Conservation (phyloP, 2,329 filamentous ascomycete genomes). For the Cytospora piceae region DNA sequence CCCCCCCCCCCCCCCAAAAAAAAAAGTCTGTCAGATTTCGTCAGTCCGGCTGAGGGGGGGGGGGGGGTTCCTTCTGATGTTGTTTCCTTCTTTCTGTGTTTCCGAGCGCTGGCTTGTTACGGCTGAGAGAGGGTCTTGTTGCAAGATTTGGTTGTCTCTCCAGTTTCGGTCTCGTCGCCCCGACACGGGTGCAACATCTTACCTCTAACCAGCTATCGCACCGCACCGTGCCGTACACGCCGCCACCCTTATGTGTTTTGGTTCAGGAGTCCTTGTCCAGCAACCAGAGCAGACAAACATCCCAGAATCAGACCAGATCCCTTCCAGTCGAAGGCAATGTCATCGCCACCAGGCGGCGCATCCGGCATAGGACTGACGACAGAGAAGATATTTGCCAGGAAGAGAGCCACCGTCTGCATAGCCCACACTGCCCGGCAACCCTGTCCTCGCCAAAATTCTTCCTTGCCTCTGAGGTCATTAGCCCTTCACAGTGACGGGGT, state of each 20-base stretch:
- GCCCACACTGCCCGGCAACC: constrained; percentile 42
- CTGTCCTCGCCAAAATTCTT: constrained; percentile 39
- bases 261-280: too few species aligned
- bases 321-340: constrained; percentile 28
- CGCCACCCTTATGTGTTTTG: too few species aligned
- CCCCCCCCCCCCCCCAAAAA: too few species aligned
- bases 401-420: constrained; percentile 45
- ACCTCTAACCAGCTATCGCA: too few species aligned
- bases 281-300: too few species aligned
- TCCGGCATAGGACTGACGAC: constrained; percentile 48
- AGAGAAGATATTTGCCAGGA: constrained; percentile 42
- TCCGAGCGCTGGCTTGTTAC: too few species aligned
- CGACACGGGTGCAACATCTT: neutral
- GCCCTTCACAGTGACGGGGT: constrained; percentile 42
- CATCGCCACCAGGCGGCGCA: constrained; percentile 30
- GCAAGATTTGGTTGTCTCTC: neutral
- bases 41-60: too few species aligned
- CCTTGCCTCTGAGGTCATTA: constrained; percentile 37
- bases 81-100: too few species aligned
- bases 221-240: too few species aligned
- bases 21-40: too few species aligned
- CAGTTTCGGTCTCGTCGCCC: neutral
- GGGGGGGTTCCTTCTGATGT: too few species aligned
- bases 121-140: too few species aligned
- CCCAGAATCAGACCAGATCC: neutral